These are phyloP conservation scores for Vaucheria bursata DNA, from an alignment of 352 stramenopile genomes.

Conservation along the genomic window DNA sequence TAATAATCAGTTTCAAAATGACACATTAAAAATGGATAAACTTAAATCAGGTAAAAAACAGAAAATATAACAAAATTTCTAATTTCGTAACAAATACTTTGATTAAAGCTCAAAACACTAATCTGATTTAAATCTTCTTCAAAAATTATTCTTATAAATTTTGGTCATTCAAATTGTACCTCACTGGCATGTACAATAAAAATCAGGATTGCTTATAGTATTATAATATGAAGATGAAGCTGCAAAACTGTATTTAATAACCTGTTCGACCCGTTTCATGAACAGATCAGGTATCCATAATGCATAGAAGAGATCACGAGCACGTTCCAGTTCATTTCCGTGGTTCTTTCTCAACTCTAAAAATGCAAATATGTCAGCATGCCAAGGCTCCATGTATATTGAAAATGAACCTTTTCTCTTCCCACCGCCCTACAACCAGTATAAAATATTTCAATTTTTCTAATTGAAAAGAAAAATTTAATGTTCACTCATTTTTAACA, in stretches of 20 bases:
- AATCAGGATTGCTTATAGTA: no score
- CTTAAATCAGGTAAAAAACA: no score
- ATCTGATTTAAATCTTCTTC: background rate
- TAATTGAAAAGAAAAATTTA: background rate
- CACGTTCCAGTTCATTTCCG: constrained; percentile 88
- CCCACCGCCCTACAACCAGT: constrained; percentile 59
- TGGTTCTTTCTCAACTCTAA: constrained; percentile 97
- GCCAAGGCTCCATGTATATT: constrained; percentile 98
- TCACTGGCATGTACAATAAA: no score
- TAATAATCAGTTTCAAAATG: no score
- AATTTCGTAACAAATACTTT: no score
- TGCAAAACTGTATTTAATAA: constrained; percentile 6
- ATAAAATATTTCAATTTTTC: background rate
- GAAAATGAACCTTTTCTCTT: constrained; percentile 95
- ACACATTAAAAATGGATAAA: no score
- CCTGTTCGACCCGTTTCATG: constrained; percentile 89
- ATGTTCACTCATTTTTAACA: no score
- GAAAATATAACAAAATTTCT: no score
- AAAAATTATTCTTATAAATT: no score
- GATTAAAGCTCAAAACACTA: background rate
- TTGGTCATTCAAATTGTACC: no score
- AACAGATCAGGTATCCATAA: constrained; percentile 98
- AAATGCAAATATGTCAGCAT: constrained; percentile 97
- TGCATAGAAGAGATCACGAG: constrained; percentile 95
- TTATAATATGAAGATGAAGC: background rate